A percentile compares a stretch with the other conserved stretches of the same genome.
These are phyloP conservation scores for Aureoboletus auriporus DNA, from an alignment of 768 basidiomycete genomes.

Conservation along the genomic window DNA sequence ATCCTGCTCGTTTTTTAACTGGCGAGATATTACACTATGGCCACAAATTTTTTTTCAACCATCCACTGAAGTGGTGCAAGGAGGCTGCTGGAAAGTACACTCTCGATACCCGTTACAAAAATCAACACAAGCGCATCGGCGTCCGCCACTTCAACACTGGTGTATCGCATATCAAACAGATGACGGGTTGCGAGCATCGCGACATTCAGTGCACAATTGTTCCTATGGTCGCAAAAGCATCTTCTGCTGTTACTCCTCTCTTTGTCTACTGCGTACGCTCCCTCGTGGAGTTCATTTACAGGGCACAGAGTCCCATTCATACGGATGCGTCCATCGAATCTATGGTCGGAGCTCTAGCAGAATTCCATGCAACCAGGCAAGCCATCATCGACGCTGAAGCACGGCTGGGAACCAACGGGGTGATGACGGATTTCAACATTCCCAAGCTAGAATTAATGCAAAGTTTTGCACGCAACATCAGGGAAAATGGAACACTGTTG, in stretches of 20 bases:
- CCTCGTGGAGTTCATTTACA: conserved; percentile 26
- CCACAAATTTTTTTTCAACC: conserved; percentile 12
- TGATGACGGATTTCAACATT: conserved; percentile 4
- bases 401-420: neutral
- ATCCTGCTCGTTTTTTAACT: neutral
- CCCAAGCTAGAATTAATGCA: conserved; percentile 2
- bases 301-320: conserved; percentile 14
- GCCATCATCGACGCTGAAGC: conserved; percentile 10
- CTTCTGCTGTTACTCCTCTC: too few relatives aligned
- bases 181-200: conserved; percentile 37
- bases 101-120: neutral
- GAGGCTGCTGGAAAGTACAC: neutral
- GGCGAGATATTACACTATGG: conserved; percentile 5
- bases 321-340: conserved; percentile 6
- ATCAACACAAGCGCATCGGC: conserved; percentile 13
- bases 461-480: conserved; percentile 12
- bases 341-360: conserved; percentile 3
- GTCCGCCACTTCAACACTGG: conserved; percentile 37
- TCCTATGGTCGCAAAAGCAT: neutral
- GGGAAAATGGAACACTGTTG: conserved; percentile 14
- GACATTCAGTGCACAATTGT: conserved; percentile 36
- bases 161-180: conserved; percentile 36
- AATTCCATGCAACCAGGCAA: conserved; percentile 14
- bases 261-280: conserved; percentile 1
- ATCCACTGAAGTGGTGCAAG: conserved; percentile 9